Base-by-base conservation (phyloP, 371 early-diverging fungal genomes). In the Mucor lusitanicus region DNA sequence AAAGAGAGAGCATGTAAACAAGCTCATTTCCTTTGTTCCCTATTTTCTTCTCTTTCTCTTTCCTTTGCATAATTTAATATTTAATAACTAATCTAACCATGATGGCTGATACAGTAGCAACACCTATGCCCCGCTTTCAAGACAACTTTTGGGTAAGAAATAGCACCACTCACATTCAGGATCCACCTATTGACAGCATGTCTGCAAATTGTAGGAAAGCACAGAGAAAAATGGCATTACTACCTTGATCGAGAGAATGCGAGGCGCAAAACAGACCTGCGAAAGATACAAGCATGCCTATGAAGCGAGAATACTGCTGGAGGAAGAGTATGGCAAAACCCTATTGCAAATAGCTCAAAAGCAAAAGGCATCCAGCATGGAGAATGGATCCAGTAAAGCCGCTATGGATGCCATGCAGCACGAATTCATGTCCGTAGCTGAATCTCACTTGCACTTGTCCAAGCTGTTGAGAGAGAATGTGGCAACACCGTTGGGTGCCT, bases 231-330 rank as follows among this genome's bases (percentile, higher is more conserved):
- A 74, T 61, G 74, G 74, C 28, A 68, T 70, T 21, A 65, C 67
- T 30, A 62, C 65, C 19, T 44, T 74, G 40, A 50, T 67, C 19
- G 70, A 74, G 25, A 55, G 70, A 37, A 74, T 74, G 74, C 55
- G 68, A 53, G 74, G 70, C 19, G 74, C 74, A 25, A 74, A 74
- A 50, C 71, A 74, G 33, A 70, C 70, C 2, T 74, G 70, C 48
- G 74, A 74, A 50, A 61, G 58, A 50, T 65, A 70, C 11, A 70
- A 66, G 33, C 57, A 65, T 56, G 59, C 68, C 32, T 74, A 74
- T 59, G 74, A 74, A 67, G 68, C 70, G 35, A 72, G 73, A 61
- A 69, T 67, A 5, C 33, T 65, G 9, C 19, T 74, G 3, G 74
- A 74, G 62, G 70, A 74, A 67, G 68, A 74, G 2, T 74, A 74